These are phyloP conservation scores for Powellomyces hirtus DNA, from an alignment of 192 early-diverging fungal genomes.

Conservation along the genomic window DNA sequence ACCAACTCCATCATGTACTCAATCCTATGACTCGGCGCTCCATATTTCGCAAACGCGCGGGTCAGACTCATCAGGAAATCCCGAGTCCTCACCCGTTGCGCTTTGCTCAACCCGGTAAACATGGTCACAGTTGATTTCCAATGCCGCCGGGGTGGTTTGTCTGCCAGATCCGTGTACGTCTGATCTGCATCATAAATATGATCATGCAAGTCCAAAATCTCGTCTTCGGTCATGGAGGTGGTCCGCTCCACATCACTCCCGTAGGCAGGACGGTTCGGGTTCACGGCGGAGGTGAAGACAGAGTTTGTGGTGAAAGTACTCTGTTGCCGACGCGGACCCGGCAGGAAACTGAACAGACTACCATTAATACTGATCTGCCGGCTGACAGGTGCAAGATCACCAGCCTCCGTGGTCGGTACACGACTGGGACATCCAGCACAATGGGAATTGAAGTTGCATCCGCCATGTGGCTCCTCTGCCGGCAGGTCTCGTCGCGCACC, in stretches of 20 bases:
- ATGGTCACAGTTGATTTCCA: slow-evolving; percentile 28
- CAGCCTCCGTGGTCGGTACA: not conserved
- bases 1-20: slow-evolving; percentile 44
- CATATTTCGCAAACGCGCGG: slow-evolving; percentile 41
- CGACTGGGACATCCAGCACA: no score
- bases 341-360: not conserved
- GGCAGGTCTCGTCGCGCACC: not conserved
- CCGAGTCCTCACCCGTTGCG: slow-evolving; percentile 16
- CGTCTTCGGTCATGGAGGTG: not conserved
- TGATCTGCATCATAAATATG: not conserved
- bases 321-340: not conserved
- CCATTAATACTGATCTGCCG: not conserved
- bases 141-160: not conserved
- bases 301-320: not conserved
- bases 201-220: not conserved
- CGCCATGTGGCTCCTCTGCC: no score
- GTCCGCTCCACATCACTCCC: not conserved
- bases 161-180: no score
- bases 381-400: not conserved
- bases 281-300: not conserved
- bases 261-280: not conserved
- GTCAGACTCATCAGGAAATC: slow-evolving; percentile 48
- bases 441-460: no score
- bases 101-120: slow-evolving; percentile 13
- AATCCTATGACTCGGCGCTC: slow-evolving; percentile 49